Base-by-base conservation (phyloP, 495 filamentous ascomycete species). In the Staphylotrichum tortipilum region DNA sequence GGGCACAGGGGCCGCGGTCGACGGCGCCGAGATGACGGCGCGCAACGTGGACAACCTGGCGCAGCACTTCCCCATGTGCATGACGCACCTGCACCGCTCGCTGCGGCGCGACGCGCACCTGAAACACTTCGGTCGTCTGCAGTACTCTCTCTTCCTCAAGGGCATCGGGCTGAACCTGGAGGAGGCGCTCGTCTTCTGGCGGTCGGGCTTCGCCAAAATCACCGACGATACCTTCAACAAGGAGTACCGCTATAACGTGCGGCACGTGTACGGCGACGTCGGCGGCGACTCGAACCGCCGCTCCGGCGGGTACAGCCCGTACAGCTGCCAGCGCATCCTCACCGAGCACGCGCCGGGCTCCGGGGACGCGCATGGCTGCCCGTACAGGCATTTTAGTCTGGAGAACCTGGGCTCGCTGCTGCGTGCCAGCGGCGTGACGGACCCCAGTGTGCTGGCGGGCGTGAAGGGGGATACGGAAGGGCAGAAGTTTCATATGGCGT, bases 141-240 rank as follows among this genome's bases (percentile, higher is more conserved):
- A 99, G 69, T 99, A 97, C 72, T 86, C 85, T 0, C 79, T 99
- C 17, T 99, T 99, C 78, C 77, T 99, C 49, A 99, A 99, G 72
- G 94, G 94, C 28, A 87, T 99, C 53, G 94, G 94, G 0, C 75
- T 99, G 9, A 86, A 78, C 43, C 74, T 97, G 8, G 88, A 96
- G 56, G 91, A 99, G 59, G 89, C 82, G 60, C 79, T 99, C n/a
- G 56, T 86, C 9, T 99, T 97, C 73, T 99, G 94, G 94, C 85
- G 94, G 7, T 77, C 79, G 47, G 68, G 75, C 11, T 97, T 97
- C 78, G 80, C 77, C 49, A 80, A 84, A 47, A 82, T 89, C 35
- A 88, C 85, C 1, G 92, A 96, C 57, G 94, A 97, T 63, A 80
- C 76, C 15, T 95, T 94, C 78, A 89, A 89, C 61, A 95, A 94